Conservation (phyloP, 2,329 filamentous ascomycete genomes). For the Calonectria naviculata region DNA sequence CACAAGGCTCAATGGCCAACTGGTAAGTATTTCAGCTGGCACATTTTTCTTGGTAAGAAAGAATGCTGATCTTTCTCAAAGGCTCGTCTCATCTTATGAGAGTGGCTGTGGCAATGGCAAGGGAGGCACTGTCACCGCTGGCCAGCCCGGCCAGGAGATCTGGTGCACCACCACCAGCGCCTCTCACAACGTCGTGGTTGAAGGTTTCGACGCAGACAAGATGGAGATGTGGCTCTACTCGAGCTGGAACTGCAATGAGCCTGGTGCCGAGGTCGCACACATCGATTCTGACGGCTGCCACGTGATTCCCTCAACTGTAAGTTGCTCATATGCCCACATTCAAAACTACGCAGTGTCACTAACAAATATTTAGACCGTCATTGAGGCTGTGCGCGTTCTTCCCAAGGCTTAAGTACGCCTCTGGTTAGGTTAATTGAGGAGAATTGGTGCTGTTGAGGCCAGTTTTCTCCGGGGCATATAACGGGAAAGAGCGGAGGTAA, state of each 20-base stretch:
- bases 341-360: neutral
- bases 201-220: neutral
- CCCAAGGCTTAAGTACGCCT: neutral
- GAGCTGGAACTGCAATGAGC: neutral
- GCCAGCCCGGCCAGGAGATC: neutral
- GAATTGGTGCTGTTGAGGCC: neutral
- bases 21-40: neutral
- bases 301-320: neutral
- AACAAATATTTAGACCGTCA: neutral
- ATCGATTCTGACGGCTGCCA: neutral
- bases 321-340: neutral
- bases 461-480: neutral
- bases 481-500: too few species aligned
- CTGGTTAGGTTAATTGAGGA: neutral
- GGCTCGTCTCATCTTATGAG: neutral
- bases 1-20: neutral
- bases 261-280: neutral
- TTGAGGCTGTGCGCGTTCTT: neutral
- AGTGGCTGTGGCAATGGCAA: neutral
- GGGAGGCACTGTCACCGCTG: neutral
- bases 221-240: conserved; percentile 4
- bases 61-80: neutral
- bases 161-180: neutral
- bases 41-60: neutral
- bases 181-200: neutral